Evolutionary conservation across 192 early-diverging fungal genomes (phyloP), one percentile per base, ranked within the genome.

Genomic region (Cladochytrium replicatum): DNA sequence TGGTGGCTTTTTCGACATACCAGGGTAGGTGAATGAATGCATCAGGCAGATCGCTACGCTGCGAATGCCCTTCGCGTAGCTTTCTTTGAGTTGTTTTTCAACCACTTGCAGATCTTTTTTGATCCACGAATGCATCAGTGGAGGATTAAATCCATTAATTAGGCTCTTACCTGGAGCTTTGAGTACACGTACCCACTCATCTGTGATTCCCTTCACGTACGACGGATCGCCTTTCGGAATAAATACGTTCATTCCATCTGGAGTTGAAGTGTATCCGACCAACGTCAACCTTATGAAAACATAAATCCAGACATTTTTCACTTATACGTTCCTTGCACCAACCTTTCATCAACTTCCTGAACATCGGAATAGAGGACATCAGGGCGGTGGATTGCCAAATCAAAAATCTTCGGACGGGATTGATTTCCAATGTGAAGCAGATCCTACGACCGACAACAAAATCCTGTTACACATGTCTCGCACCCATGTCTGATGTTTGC

Each of bases 41-140:
- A 96, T 83, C 40, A 99, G 66, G 55, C 91, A 95, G 11, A 99
- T 76, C 25, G 93, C 88, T 11, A 95, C 71, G 42, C 90, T 95
- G 32, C 75, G 69, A 53, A 84, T 87, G 21, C 91, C 91, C n/a
- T 68, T 49, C 9, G 64, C 68, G 40, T 75, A 81, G 15, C 91
- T 58, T 6, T 43, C 46, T 43, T 72, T 55, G 30, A 98, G 64
- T 40, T 84, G 67, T 11, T 45, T 13, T 29, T 76, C 71, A 19
- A 93, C 66, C 4, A 57, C 42, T 0, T 46, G 48, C 48, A 81
- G 32, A 56, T 91, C 85, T 70, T 29, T 17, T n/a, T n/a, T n/a
- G 51, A 25, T 17, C 37, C 17, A 43, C 15, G 2, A 30, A 37
- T 47, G 70, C 43, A n/a, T 15, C 19, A n/a, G 43, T 19, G 27